These are phyloP conservation scores for Gracilaria caudata DNA, from an alignment of 23 red algal genomes.

Conservation along the genomic window DNA sequence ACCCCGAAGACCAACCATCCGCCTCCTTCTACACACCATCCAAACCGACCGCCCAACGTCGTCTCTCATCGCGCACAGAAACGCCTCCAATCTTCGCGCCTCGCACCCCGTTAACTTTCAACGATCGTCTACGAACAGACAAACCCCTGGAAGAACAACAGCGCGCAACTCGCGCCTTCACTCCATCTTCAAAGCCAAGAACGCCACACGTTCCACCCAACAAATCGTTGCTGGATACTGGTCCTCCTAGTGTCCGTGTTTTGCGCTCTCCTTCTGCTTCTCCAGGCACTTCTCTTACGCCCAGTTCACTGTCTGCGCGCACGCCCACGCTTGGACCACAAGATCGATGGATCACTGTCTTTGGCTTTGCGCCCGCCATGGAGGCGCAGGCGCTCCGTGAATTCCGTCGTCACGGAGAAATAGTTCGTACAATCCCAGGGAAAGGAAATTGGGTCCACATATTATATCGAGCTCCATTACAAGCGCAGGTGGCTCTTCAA, in stretches of 20 bases:
- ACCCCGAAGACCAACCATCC: not conserved
- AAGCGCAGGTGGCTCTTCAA: slow-evolving; percentile 76
- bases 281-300: slow-evolving; percentile 13
- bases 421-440: slow-evolving; percentile 64
- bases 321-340: slow-evolving; percentile 29
- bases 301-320: slow-evolving; percentile 9
- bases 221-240: slow-evolving; percentile 61
- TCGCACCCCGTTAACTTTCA: slow-evolving; percentile 46
- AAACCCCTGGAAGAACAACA: not conserved
- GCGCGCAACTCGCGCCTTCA: not conserved
- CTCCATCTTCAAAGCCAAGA: slow-evolving; percentile 11
- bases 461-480: slow-evolving; percentile 66
- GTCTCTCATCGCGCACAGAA: not conserved
- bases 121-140: slow-evolving; percentile 54
- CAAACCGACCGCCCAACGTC: slow-evolving; percentile 5
- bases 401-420: slow-evolving; percentile 77
- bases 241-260: slow-evolving; percentile 45
- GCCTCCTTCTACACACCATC: not conserved
- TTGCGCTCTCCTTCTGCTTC: slow-evolving; percentile 51
- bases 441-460: slow-evolving; percentile 96
- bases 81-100: slow-evolving; percentile 8
- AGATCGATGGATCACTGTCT: slow-evolving; percentile 89
- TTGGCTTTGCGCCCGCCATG: slow-evolving; percentile 81
- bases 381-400: slow-evolving; percentile 79
- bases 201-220: slow-evolving; percentile 60